A percentile compares a stretch with the other conserved stretches of the same genome.
These are phyloP conservation scores for Ailanthus altissimus DNA, from an alignment of 345 rosid species.

Conservation along the genomic window DNA sequence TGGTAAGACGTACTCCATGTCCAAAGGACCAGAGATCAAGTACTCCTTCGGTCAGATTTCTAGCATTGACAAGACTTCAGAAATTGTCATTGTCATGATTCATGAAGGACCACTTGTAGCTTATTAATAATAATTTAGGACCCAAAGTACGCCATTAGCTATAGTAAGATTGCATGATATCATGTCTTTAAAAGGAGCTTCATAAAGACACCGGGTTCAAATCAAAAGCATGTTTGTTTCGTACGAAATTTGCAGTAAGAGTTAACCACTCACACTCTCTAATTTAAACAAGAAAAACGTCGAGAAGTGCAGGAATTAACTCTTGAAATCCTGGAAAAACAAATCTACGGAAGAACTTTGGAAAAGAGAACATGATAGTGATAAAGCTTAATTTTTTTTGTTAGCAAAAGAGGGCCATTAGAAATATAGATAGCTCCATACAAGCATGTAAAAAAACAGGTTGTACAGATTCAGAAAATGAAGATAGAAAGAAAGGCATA, in stretches of 20 bases:
- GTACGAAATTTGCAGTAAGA: background rate
- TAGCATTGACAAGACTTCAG: background rate
- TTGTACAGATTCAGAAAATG: background rate
- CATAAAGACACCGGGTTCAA: background rate
- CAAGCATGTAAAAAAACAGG: background rate
- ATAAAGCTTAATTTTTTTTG: background rate
- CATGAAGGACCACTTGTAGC: background rate
- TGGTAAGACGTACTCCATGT: background rate
- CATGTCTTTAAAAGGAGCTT: background rate
- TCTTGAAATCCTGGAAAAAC: background rate
- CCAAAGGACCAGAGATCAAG: background rate
- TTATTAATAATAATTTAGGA: background rate
- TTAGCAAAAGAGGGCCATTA: background rate
- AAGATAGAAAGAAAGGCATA: background rate
- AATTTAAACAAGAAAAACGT: background rate
- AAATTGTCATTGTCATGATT: too few relatives aligned
- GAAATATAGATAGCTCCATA: too few relatives aligned
- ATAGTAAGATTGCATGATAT: slow-evolving; percentile 5
- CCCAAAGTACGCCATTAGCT: background rate
- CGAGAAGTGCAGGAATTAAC: background rate
- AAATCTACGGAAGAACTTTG: background rate
- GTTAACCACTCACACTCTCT: background rate
- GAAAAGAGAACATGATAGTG: background rate
- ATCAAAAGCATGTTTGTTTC: background rate
- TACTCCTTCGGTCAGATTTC: background rate